phyloP scores from a whole-genome alignment of 257 asterid species.

The Nicotiana obtusifolia region DNA sequence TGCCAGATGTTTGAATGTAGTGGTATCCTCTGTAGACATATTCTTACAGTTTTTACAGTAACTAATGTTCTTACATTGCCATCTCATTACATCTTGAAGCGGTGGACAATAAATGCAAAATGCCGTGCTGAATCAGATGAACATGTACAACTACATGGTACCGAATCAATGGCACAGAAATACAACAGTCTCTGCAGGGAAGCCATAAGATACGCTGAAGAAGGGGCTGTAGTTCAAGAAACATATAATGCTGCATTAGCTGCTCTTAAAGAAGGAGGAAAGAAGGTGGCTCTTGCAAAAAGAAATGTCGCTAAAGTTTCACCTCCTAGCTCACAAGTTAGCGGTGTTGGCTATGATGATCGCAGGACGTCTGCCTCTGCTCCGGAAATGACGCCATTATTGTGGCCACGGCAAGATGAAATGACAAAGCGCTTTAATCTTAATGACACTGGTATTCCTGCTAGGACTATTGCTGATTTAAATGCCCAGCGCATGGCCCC shows the following conservation, averaged over 20 bases:
- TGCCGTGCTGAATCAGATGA: slow-evolving; percentile 45
- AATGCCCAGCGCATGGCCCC: slow-evolving; percentile 51
- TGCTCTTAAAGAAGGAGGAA: slow-evolving; percentile 65
- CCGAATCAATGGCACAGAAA: slow-evolving; percentile 45
- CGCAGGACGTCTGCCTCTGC: slow-evolving; percentile 30
- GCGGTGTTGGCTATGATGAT: slow-evolving; percentile 51
- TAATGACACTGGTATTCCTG: slow-evolving; percentile 43
- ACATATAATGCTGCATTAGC: slow-evolving; percentile 53
- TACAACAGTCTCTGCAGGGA: slow-evolving; percentile 76
- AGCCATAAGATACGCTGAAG: slow-evolving; percentile 76
- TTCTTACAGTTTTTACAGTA: slow-evolving; percentile 90
- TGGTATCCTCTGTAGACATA: slow-evolving; percentile 84
- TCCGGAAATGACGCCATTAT: slow-evolving; percentile 52
- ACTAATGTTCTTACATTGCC: slow-evolving; percentile 89
- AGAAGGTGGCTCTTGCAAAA: slow-evolving; percentile 58
- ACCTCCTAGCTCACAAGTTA: slow-evolving; percentile 48
- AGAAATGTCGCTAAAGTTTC: slow-evolving; percentile 50
- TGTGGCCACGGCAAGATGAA: slow-evolving; percentile 85
- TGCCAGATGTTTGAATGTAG: slow-evolving; percentile 85
- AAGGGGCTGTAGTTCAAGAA: slow-evolving; percentile 67
- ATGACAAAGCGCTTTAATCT: slow-evolving; percentile 49
- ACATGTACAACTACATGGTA: slow-evolving; percentile 34
- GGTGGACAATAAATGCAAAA: slow-evolving; percentile 91
- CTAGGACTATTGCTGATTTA: slow-evolving; percentile 37
- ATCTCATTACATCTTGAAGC: slow-evolving; percentile 68